Evolutionary conservation across 768 basidiomycete genomes (phyloP).

Genomic region (Leucogyrophana mollusca): DNA sequence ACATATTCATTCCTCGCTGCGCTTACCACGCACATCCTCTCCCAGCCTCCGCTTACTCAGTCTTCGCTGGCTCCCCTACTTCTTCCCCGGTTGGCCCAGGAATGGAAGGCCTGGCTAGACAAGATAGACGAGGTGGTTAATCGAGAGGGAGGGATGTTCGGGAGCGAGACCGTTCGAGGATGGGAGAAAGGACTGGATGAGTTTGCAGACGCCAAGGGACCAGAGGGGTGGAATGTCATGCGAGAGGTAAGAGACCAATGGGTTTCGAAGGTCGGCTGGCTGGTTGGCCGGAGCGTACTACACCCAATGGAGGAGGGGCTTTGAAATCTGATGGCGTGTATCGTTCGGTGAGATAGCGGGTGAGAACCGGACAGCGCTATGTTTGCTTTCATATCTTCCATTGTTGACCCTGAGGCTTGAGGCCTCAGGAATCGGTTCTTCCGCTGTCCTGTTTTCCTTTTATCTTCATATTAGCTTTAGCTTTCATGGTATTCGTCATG

Average conservation of each 20-base stretch:
- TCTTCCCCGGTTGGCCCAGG: constrained; percentile 62
- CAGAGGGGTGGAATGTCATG: constrained; percentile 40
- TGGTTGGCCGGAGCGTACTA: constrained; percentile 48
- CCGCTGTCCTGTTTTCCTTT: too few species aligned
- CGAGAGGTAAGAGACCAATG: constrained; percentile 58
- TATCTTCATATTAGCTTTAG: too few species aligned
- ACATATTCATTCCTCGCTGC: constrained; percentile 70
- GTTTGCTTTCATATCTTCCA: too few species aligned
- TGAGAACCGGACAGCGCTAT: too few species aligned
- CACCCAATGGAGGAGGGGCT: constrained; percentile 31
- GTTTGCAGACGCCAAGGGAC: constrained; percentile 53
- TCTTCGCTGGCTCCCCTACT: constrained; percentile 55
- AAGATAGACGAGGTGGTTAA: constrained; percentile 72
- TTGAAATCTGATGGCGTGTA: constrained; percentile 3
- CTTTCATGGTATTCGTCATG: too few species aligned
- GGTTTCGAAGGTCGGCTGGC: constrained; percentile 77
- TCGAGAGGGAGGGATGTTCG: constrained; percentile 75
- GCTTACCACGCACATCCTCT: constrained; percentile 64
- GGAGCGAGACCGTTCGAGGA: constrained; percentile 59
- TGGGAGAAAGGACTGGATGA: constrained; percentile 75
- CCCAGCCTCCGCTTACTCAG: constrained; percentile 68
- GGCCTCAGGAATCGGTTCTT: too few species aligned
- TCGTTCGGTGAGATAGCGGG: too few species aligned
- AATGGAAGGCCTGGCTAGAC: constrained; percentile 80
- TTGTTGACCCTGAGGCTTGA: too few species aligned